Percentiles rank a stretch among this genome's conserved stretches.
phyloP scores from a whole-genome alignment of 208 protist species.

The Leishmania tarentolae region DNA sequence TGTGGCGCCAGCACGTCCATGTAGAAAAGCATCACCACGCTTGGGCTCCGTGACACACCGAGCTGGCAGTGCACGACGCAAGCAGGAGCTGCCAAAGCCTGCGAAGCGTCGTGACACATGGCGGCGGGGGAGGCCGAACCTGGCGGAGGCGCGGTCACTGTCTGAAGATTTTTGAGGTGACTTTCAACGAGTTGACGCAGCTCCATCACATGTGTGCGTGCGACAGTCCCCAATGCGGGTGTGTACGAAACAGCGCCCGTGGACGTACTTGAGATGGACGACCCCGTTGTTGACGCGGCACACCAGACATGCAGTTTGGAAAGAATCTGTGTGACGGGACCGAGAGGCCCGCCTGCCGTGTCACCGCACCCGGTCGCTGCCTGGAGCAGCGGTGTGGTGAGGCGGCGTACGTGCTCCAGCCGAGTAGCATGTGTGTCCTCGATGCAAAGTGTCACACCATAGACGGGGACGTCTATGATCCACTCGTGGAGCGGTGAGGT shows the following conservation, averaged over 20 bases:
- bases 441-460: slow-evolving; percentile 24
- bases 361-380: slow-evolving; percentile 3
- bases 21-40: slow-evolving; percentile 63
- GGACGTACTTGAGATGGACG: slow-evolving; percentile 1
- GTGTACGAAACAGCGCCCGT: neutral
- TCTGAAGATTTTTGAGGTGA: neutral
- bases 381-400: slow-evolving; percentile 28
- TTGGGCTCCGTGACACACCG: slow-evolving; percentile 78
- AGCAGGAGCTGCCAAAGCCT: slow-evolving; percentile 19
- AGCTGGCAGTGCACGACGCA: slow-evolving; percentile 82
- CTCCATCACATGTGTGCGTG: slow-evolving; percentile 1
- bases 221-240: neutral
- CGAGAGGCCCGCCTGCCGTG: slow-evolving; percentile 3
- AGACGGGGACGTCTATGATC: slow-evolving; percentile 23
- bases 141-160: neutral
- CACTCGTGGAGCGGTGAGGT: neutral
- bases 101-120: neutral
- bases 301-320: slow-evolving; percentile 20
- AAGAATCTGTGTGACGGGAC: slow-evolving; percentile 9
- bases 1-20: slow-evolving; percentile 12
- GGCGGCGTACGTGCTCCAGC: slow-evolving; percentile 14
- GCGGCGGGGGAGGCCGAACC: neutral
- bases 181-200: neutral
- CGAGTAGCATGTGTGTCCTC: slow-evolving; percentile 30
- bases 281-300: neutral